A percentile compares a stretch with the other conserved stretches of the same genome.
phyloP scores from a whole-genome alignment of 2,329 filamentous ascomycete species.

The Neonectria sp. region DNA sequence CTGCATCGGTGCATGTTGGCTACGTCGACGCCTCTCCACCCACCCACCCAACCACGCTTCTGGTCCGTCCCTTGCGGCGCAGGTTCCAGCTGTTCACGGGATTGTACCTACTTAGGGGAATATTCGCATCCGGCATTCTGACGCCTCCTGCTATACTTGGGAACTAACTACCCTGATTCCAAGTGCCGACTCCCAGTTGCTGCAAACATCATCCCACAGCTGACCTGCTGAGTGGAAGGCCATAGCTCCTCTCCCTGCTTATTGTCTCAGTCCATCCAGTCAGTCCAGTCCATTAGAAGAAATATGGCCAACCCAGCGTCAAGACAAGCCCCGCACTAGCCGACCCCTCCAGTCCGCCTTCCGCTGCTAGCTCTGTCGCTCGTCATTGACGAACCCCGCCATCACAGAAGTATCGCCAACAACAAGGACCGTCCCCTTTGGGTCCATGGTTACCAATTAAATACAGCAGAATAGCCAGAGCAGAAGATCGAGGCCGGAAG shows the following conservation, averaged over 20 bases:
- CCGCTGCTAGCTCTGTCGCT: constrained; percentile 19
- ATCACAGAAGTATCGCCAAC: neutral
- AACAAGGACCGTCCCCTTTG: neutral
- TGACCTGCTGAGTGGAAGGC: neutral
- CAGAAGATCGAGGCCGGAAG: neutral
- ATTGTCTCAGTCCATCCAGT: neutral
- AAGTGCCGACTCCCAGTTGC: neutral
- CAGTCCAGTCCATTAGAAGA: neutral
- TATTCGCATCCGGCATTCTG: neutral
- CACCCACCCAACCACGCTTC: neutral
- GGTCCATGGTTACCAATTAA: neutral
- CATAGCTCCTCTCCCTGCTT: neutral
- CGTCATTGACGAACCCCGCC: constrained; percentile 8
- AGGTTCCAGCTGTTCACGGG: neutral
- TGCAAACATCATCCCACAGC: neutral
- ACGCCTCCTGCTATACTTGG: neutral
- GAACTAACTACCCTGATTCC: neutral
- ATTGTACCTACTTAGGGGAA: too few relatives aligned
- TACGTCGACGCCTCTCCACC: neutral
- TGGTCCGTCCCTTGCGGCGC: neutral
- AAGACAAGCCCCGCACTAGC: constrained; percentile 22
- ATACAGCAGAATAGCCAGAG: neutral
- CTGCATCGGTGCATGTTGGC: neutral
- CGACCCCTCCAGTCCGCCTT: constrained; percentile 21
- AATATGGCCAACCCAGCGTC: neutral